Base-by-base conservation (phyloP, 352 stramenopile species). In the Phytophthora podocarpi region DNA sequence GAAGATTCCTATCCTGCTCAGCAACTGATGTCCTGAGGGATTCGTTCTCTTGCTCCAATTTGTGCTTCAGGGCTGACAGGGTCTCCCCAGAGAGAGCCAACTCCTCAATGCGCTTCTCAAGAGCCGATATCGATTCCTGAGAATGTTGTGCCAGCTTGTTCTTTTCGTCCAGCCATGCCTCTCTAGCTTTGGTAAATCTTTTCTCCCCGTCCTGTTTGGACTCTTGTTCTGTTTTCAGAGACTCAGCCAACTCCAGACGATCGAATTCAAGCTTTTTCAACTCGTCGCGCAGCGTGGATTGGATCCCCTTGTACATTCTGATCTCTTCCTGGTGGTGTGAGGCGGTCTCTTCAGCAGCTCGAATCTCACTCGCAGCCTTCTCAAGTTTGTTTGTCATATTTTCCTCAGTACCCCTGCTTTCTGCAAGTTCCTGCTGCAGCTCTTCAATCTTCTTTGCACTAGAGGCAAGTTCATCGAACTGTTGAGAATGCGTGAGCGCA, bases 201-300 rank as follows among this genome's bases (percentile, higher is more conserved):
- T 53, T 42, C 5, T 73, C 58, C 15, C 67, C 20, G 15, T 64
- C 50, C 7, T 67, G 63, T n/a, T 67, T 76, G 20, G 49, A 58
- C 12, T 73, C 59, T 59, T 70, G 58, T 30, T 73, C 68, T 5
- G 23, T 67, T 59, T 73, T 70, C 21, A 73, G 32, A 39, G 42
- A 52, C 26, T 76, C 59, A 3, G 56, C 27, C 13, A 73, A 42
- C 47, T 64, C 54, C 18, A 68, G 47, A 30, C 65, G 64, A 66
- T 76, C 50, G 20, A 58, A 39, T 31, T 76, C 57, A n/a, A 78
- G 40, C 13, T 47, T 62, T 47, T 64, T 59, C 16, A 80, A 20
- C 48, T 74, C 58, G 27, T 52, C 51, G n/a, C 57, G 40, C 39
- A 78, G 43, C 18, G 51, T 64, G 20, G 47, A 46, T 20, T 72